Evolutionary conservation across 2,329 filamentous ascomycete species (phyloP).

Genomic region (Cladosporium sp.): DNA sequence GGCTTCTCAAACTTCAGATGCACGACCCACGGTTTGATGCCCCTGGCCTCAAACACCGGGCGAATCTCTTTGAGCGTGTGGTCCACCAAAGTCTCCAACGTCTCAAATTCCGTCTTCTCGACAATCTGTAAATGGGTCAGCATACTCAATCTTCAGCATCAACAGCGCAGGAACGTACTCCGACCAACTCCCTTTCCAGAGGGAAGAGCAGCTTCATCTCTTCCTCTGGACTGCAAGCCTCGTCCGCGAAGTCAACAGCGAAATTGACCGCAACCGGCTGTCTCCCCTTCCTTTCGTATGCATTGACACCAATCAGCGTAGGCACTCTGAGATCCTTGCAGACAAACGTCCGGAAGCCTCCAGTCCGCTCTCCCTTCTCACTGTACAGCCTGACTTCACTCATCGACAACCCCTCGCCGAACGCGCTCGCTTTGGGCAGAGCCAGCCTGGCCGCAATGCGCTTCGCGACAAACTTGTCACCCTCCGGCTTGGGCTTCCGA

Average conservation of each 20-base stretch:
- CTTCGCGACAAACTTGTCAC: conserved; percentile 18
- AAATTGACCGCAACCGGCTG: conserved; percentile 59
- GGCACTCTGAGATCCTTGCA: conserved; percentile 54
- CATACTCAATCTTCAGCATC: background rate
- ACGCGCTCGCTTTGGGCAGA: conserved; percentile 63
- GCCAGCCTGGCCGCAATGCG: conserved; percentile 32
- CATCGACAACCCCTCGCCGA: conserved; percentile 53
- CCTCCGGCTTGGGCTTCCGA: conserved; percentile 17
- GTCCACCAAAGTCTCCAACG: conserved; percentile 44
- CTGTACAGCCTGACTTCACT: conserved; percentile 28
- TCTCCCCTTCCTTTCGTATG: conserved; percentile 58
- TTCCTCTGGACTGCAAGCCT: conserved; percentile 3
- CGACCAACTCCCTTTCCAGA: conserved; percentile 56
- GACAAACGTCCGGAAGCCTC: conserved; percentile 1
- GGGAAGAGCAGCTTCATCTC: conserved; percentile 38
- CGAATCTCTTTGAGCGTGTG: conserved; percentile 35
- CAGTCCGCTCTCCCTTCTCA: background rate
- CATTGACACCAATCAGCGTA: conserved; percentile 65
- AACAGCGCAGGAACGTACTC: conserved; percentile 45
- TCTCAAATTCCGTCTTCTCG: conserved; percentile 39
- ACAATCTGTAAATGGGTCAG: conserved; percentile 26
- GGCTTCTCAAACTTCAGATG: conserved; percentile 64
- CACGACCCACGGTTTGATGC: conserved; percentile 29
- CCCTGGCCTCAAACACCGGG: conserved; percentile 2
- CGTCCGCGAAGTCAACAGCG: conserved; percentile 4